Percentiles rank a stretch among this genome's conserved stretches.
phyloP scores from a whole-genome alignment of 257 asterid species.

The Lantana camara region DNA sequence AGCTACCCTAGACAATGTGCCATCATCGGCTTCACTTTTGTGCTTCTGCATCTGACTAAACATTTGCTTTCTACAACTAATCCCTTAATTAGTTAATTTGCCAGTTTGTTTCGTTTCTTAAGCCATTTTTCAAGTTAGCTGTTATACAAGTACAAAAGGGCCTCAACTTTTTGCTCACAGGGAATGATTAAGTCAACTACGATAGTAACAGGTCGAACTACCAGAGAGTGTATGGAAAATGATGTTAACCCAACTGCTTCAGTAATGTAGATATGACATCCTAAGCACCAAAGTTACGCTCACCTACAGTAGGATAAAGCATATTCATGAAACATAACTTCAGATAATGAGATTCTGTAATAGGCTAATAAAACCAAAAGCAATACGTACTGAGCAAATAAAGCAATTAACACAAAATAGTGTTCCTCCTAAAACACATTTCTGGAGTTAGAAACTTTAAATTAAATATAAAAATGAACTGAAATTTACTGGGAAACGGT shows the following conservation, averaged over 20 bases:
- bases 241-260: neutral
- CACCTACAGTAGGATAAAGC: constrained; percentile 10
- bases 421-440: neutral
- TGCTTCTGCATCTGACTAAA: too few species aligned
- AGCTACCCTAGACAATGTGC: neutral
- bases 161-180: neutral
- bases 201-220: constrained; percentile 5
- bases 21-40: neutral
- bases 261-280: constrained; percentile 1
- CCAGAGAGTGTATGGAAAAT: neutral
- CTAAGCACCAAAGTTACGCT: constrained; percentile 11
- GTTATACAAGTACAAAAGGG: too few species aligned
- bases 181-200: neutral
- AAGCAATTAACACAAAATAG: constrained; percentile 7
- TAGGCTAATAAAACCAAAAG: constrained; percentile 8
- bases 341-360: constrained; percentile 16
- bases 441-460: neutral
- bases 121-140: too few species aligned
- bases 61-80: too few species aligned
- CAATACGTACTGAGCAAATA: constrained; percentile 5
- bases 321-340: constrained; percentile 16
- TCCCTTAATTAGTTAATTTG: too few species aligned
- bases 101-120: too few species aligned
- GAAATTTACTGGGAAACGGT: constrained; percentile 82
- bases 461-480: neutral